Evolutionary conservation across 2,329 filamentous ascomycete species (phyloP), one percentile per base, ranked within the genome.

Genomic region (Hirsutella thompsonii): DNA sequence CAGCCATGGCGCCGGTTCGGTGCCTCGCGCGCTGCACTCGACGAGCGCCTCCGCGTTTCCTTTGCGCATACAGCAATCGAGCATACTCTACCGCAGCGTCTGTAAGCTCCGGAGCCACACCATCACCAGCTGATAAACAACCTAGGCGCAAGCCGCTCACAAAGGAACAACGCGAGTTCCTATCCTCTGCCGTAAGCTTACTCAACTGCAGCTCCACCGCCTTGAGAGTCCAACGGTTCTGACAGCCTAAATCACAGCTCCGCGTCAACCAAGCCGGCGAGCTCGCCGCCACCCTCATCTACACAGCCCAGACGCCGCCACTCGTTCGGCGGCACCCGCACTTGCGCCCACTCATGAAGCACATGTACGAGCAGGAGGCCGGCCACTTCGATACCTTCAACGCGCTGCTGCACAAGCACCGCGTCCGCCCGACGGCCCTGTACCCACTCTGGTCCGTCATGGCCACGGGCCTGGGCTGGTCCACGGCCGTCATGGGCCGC

Each of bases 351-450:
- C 67, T 96, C 26, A 94, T 98, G 87, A 77, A 81, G 52, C 92
- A 96, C 71, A 98, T 98, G 92, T 89, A 94, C 68, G 86, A 92
- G 54, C 92, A 98, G 60, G 92, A 98, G 68, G 87, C 77, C 11
- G 82, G 79, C 8, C 92, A 98, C 62, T 79, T 96, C 51, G 62
- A 67, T 4, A 92, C 81, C 29, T 98, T 96, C 72, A 94, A 94
- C 61, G 54, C 68, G 3, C 72, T 96, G 20, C 69, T 96, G 4
- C 79, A 83, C 16, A 83, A 81, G 54, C 92, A 96, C 61, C 86
- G 88, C 42, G 79, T 98, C 39, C 84, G 92, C 0, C 92, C 92
- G 0, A 95, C 92, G 0, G 85, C 83, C 11, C 82, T 98, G 67
- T 94, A 93, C 55, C 92, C 92, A 0, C 47, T 95, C 2, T 98